These are phyloP conservation scores for Mycena leptocephala DNA, from an alignment of 768 basidiomycete genomes.

Conservation along the genomic window DNA sequence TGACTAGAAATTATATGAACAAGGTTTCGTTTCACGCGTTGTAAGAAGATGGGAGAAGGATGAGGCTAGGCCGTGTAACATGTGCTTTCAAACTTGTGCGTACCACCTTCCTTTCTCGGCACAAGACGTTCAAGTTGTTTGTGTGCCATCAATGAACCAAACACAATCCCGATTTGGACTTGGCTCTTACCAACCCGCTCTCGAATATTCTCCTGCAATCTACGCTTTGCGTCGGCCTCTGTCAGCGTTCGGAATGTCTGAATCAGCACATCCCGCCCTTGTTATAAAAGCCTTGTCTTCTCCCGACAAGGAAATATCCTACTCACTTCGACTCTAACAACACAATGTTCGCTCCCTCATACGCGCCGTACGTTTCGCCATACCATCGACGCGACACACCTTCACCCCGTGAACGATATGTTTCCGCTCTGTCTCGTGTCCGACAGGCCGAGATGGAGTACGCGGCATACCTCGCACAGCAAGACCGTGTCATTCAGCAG, in stretches of 20 bases:
- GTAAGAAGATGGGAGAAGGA: not conserved
- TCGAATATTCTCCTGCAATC: constrained; percentile 22
- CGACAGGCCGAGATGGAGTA: constrained; percentile 24
- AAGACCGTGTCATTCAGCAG: not conserved
- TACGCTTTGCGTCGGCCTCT: constrained; percentile 24
- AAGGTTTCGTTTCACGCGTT: constrained; percentile 13
- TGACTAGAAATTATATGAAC: not conserved
- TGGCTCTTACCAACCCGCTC: not conserved
- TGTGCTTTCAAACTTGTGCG: not conserved
- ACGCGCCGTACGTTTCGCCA: not conserved
- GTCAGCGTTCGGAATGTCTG: constrained; percentile 24
- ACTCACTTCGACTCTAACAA: not conserved
- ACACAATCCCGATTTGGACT: too few relatives aligned
- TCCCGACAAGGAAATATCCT: not conserved
- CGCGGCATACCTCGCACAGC: constrained; percentile 19
- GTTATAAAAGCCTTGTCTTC: constrained; percentile 7
- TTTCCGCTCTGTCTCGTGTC: constrained; percentile 15
- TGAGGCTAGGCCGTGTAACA: not conserved
- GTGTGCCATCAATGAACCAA: not conserved
- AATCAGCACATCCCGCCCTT: not conserved
- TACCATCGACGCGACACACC: not conserved
- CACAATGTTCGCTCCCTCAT: constrained; percentile 16
- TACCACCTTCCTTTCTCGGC: not conserved
- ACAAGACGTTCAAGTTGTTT: not conserved
- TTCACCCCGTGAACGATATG: constrained; percentile 14